Evolutionary conservation across 2,329 filamentous ascomycete species (phyloP).

Genomic region (Aspergillus ruber): DNA sequence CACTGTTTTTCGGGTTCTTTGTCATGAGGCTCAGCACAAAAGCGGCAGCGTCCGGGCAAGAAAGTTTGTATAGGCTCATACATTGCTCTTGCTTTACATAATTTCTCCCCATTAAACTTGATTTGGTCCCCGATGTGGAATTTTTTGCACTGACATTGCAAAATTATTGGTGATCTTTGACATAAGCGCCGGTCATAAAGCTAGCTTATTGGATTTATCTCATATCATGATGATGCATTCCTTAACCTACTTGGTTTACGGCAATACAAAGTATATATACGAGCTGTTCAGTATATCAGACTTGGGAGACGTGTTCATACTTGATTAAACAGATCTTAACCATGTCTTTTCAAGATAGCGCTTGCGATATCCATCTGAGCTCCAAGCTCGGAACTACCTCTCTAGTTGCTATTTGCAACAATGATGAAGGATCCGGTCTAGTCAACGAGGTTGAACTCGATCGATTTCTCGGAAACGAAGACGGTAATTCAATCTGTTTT

Average conservation of each 20-base stretch:
- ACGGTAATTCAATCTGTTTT: slow-evolving; percentile 5
- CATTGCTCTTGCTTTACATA: too few relatives aligned
- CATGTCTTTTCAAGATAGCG: slow-evolving; percentile 12
- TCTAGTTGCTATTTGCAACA: slow-evolving; percentile 13
- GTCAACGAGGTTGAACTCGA: slow-evolving; percentile 10
- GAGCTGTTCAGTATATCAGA: not conserved
- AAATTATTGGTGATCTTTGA: not conserved
- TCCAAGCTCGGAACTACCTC: slow-evolving; percentile 3
- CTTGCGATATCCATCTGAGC: slow-evolving; percentile 11
- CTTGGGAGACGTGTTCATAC: not conserved
- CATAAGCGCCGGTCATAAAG: not conserved
- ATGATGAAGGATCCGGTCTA: slow-evolving; percentile 12
- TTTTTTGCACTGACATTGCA: not conserved
- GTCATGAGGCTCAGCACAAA: too few relatives aligned
- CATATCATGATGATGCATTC: not conserved
- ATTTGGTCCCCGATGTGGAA: not conserved
- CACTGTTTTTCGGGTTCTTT: too few relatives aligned
- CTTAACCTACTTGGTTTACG: not conserved
- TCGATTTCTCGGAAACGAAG: slow-evolving; percentile 10
- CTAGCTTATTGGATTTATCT: not conserved
- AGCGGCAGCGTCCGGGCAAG: too few relatives aligned
- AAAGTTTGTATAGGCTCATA: too few relatives aligned
- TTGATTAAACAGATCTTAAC: not conserved
- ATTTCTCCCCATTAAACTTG: too few relatives aligned
- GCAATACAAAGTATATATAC: not conserved